Base-by-base conservation (phyloP, 2,329 filamentous ascomycete genomes). In the Paecilomyces sp. region DNA sequence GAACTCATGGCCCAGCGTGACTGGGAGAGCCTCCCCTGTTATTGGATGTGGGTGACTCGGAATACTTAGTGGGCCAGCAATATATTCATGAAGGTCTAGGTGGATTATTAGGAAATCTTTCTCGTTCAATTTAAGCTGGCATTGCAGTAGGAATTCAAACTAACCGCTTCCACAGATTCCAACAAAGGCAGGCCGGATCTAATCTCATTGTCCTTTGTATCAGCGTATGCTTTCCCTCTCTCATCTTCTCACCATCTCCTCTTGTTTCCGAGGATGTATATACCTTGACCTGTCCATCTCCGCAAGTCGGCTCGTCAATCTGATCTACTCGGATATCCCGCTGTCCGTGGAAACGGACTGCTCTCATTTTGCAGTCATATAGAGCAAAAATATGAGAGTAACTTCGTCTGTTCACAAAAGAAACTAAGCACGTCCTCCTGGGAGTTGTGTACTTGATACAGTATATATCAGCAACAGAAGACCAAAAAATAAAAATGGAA, bases 1-100 rank as follows among this genome's bases (percentile, higher is more conserved):
- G 70, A 88, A 86, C 67, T 89, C 87, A 66, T 89, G 86, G 28
- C 87, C 86, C 9, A 88, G 75, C 0, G 80, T 85, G 9, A 88
- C 77, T 3, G 85, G 86, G 36, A 84, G 77, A 0, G 75, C 77
- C 59, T 83, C 83, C 33, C 79, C 75, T 0, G 85, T 88, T 24
- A 88, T 70, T 1, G 80, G 80, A 65, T 88, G 86, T 0, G 85
- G 83, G 4, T 57, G 63, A 12, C 62, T 63, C 2, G 83, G 82
- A 1, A 80, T 78, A 70, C 82, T 79, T 28, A 74, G 80, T 13
- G 76, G 75, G 2, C 77, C 78, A 13, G 76, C 74, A 54, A 81
- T 72, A 64, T 81, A 85, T 67, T 85, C 81, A 64, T 84, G 81
- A 3, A 82, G 67, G 64, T 83, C 80, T 69, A 69, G 68, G n/a